Evolutionary conservation across 176 grass and related monocot genomes (phyloP).

Genomic region (Oryza glumipatula): DNA sequence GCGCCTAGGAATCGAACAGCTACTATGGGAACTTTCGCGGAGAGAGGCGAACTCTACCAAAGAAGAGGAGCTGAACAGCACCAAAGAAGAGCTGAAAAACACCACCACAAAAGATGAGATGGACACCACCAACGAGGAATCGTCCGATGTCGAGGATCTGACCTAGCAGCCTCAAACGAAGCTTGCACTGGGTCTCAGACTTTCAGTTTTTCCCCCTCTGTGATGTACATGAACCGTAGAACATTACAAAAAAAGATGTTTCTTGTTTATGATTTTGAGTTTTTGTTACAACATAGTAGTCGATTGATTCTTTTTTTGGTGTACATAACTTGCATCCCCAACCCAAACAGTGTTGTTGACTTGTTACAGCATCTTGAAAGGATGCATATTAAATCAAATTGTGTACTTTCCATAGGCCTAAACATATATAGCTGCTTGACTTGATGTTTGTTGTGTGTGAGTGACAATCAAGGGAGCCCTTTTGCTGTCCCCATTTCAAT

Average conservation of each 20-base stretch:
- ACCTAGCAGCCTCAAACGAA: conserved; percentile 31
- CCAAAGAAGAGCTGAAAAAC: neutral
- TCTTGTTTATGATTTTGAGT: conserved; percentile 6
- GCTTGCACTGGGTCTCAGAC: neutral
- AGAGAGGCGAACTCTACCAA: conserved; percentile 39
- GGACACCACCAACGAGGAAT: conserved; percentile 18
- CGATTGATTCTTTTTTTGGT: conserved; percentile 31
- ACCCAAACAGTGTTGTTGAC: neutral
- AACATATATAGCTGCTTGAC: neutral
- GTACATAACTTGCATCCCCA: conserved; percentile 41
- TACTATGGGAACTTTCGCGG: conserved; percentile 78
- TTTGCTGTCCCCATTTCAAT: conserved; percentile 18
- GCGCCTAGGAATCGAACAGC: conserved; percentile 76
- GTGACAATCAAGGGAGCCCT: neutral
- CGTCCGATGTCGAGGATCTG: conserved; percentile 44
- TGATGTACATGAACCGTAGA: conserved; percentile 22
- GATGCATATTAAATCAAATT: neutral
- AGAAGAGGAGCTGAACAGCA: conserved; percentile 15
- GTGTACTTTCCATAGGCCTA: neutral
- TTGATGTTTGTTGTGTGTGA: neutral
- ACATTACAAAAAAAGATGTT: conserved; percentile 36
- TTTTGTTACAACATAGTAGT: conserved; percentile 20
- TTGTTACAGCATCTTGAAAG: conserved; percentile 30
- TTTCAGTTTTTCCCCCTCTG: neutral
- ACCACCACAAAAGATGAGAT: conserved; percentile 26